Conservation (phyloP, 208 protist genomes). For the Naegleria gruberi region DNA sequence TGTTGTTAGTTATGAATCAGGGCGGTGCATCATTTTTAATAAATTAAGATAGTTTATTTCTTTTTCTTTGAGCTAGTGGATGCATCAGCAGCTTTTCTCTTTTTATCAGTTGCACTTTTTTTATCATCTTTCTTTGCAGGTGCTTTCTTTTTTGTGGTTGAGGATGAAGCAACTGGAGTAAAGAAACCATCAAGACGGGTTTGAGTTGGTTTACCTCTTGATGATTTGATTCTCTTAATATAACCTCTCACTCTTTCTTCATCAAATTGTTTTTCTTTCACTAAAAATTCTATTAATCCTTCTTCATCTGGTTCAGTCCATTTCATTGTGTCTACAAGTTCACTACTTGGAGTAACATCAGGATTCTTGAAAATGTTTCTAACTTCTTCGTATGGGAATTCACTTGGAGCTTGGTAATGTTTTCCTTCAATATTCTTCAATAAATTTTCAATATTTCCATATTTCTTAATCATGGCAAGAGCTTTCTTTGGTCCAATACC, state of each 20-base stretch:
- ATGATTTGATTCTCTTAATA: constrained; percentile 58
- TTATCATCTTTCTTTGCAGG: background rate
- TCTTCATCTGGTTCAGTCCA: constrained; percentile 92
- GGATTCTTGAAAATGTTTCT: constrained; percentile 79
- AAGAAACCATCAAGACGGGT: constrained; percentile 59
- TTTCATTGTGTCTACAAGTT: constrained; percentile 60
- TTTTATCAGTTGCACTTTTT: background rate
- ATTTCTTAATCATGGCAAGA: constrained; percentile 84
- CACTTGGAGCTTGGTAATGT: constrained; percentile 61
- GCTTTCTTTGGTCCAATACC: constrained; percentile 93
- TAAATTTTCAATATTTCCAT: constrained; percentile 87
- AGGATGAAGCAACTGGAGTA: background rate
- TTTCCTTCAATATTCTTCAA: constrained; percentile 75
- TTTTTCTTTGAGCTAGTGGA: background rate
- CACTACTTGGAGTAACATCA: constrained; percentile 63
- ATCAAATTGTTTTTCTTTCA: constrained; percentile 93
- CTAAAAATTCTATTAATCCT: constrained; percentile 91
- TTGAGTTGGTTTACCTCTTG: constrained; percentile 44
- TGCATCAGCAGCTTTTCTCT: background rate
- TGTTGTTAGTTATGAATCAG: too few relatives aligned
- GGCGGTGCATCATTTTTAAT: too few relatives aligned
- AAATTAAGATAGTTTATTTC: background rate
- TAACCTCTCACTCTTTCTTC: constrained; percentile 70
- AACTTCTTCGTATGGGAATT: constrained; percentile 68
- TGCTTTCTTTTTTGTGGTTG: background rate